Conservation (phyloP, 2,329 filamentous ascomycete genomes). For the Colletotrichum liaoningense region DNA sequence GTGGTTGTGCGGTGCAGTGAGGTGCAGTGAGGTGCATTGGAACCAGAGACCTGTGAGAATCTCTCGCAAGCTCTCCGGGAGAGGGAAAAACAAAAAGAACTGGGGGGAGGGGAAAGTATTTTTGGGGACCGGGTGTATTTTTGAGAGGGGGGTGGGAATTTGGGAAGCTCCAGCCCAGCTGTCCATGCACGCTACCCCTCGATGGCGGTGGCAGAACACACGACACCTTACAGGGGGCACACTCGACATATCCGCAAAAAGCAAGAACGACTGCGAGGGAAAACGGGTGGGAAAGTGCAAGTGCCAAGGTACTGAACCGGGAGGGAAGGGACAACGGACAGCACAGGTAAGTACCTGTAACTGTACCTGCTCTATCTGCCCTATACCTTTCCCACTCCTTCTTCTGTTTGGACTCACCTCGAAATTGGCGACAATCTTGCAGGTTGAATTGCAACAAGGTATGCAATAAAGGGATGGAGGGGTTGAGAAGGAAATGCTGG, state of each 20-base stretch:
- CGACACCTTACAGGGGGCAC: not conserved
- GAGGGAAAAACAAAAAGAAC: not conserved
- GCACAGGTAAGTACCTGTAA: not conserved
- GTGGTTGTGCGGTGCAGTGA: not conserved
- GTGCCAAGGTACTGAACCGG: not conserved
- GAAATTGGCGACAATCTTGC: conserved; percentile 11
- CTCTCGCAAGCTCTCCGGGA: not conserved
- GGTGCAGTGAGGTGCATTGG: conserved; percentile 11
- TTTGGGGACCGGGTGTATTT: conserved; percentile 1
- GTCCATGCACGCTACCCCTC: not conserved
- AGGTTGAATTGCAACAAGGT: not conserved
- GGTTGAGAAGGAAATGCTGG: conserved; percentile 17
- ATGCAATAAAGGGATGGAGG: conserved; percentile 6
- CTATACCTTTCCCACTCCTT: too few relatives aligned
- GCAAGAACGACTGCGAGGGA: not conserved
- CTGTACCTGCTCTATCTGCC: not conserved
- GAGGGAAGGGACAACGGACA: not conserved
- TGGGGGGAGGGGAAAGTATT: not conserved
- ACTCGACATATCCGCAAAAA: not conserved
- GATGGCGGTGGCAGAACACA: not conserved
- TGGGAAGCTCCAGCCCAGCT: not conserved
- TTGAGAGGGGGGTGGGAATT: not conserved
- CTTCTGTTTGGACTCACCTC: conserved; percentile 8
- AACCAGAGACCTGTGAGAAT: conserved; percentile 28
- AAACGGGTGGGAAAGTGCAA: not conserved